Conservation (phyloP, 257 asterid genomes). For the Solanum appendiculatum region DNA sequence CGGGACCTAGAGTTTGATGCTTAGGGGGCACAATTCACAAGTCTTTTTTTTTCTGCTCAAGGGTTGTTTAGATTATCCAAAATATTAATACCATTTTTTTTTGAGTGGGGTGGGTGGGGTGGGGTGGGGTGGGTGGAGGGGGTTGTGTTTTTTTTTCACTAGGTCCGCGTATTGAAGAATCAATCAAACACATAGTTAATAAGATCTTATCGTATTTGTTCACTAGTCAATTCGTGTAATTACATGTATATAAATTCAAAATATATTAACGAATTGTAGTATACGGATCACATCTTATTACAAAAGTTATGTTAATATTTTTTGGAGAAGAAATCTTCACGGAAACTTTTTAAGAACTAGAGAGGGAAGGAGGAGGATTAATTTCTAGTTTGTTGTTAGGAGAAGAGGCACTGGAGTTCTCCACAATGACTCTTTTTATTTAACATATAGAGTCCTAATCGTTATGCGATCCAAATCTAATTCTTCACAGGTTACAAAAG, state of each 20-base stretch:
- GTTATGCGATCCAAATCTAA: background rate
- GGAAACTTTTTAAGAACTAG: no score
- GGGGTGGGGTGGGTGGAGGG: no score
- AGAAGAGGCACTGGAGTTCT: background rate
- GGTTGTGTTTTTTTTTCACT: background rate
- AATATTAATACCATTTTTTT: no score
- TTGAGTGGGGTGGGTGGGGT: no score
- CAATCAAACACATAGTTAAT: background rate
- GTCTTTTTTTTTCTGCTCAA: background rate
- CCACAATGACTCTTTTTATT: background rate
- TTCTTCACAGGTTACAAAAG: background rate
- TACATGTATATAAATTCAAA: no score
- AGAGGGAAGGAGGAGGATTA: no score
- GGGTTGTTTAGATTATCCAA: background rate
- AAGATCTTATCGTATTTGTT: background rate
- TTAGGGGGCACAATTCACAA: background rate
- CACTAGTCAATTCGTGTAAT: background rate
- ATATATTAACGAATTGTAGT: no score
- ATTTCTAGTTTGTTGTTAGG: no score
- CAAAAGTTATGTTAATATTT: no score
- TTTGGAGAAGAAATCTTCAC: no score
- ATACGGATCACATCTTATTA: no score
- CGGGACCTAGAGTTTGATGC: constrained; percentile 62
- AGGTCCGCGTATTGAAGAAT: background rate
- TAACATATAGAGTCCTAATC: background rate